Evolutionary conservation across 2,329 filamentous ascomycete species (phyloP), one percentile per base, ranked within the genome.

Genomic region (Aspergillus udagawae): DNA sequence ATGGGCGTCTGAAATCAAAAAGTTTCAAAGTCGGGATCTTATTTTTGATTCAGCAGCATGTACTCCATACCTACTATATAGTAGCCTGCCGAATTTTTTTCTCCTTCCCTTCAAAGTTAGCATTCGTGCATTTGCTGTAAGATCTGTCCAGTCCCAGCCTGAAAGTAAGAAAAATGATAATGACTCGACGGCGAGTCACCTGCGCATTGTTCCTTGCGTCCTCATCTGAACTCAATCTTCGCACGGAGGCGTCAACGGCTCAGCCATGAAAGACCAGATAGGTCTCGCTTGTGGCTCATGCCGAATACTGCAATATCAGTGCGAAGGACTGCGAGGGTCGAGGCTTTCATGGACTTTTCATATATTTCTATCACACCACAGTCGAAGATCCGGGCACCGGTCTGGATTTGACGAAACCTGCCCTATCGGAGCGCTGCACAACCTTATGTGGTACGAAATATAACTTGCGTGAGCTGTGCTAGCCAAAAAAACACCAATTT

Each of bases 41-140:
- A 52, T 56, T 53, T 56, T 53, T 53, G 55, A 51, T 50, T 56
- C 44, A 48, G 41, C 50, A 45, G 45, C 44, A 56, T 47, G 50
- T 53, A 56, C 28, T 32, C 44, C 48, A 52, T 42, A 41, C 49
- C 45, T 56, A 49, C 25, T 20, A 25, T 32, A 20, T 32, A 25
- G 48, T 51, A 41, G 50, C 32, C 50, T 47, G 44, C 44, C 21
- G 44, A 47, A 52, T 21, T 20, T 52, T 52, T 52, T 52, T 52
- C 44, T 45, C 8, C n/a, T 45, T 41, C 49, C 44, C 44, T 47
- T 23, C 42, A 45, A 6, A 17, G 14, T 17, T 38, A 17, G 32
- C 32, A 7, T 38, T 2, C 14, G 3, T 38, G 32, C 32, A 38
- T 38, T 38, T 7, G 14, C 32, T 38, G 32, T 38, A 38, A 17